Percentiles rank a stretch among this genome's conserved stretches.
Evolutionary conservation across 2,329 filamentous ascomycete genomes (phyloP).

Genomic region (Colletotrichum higginsianum): DNA sequence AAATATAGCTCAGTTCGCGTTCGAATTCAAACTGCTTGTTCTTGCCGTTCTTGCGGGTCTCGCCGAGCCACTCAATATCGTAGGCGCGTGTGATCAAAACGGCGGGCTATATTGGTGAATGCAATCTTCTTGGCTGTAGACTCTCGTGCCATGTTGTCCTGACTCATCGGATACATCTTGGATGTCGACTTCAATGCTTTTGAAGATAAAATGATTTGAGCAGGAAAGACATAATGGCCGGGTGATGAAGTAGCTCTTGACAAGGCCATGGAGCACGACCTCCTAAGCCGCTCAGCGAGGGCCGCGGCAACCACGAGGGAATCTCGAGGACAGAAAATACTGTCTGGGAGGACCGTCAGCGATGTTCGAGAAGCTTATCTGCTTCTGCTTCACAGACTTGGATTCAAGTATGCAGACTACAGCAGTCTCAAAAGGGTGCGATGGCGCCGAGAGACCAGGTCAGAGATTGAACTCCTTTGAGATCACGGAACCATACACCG

Average conservation of each 20-base stretch:
- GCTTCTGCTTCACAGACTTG: slow-evolving; percentile 86
- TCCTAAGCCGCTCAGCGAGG: slow-evolving; percentile 81
- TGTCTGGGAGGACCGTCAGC: slow-evolving; percentile 85
- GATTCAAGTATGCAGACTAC: slow-evolving; percentile 93
- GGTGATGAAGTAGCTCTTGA: slow-evolving; percentile 77
- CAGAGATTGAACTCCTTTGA: slow-evolving; percentile 84
- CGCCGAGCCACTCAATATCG: slow-evolving; percentile 56
- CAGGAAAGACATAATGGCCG: slow-evolving; percentile 9
- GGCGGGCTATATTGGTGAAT: slow-evolving; percentile 81
- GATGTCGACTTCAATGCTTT: background rate
- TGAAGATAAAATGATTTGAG: background rate
- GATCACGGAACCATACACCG: slow-evolving; percentile 80
- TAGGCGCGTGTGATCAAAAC: slow-evolving; percentile 48
- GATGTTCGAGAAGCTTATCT: slow-evolving; percentile 85
- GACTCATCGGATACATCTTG: slow-evolving; percentile 73
- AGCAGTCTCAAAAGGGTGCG: slow-evolving; percentile 70
- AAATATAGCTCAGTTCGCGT: slow-evolving; percentile 20
- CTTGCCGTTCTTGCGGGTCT: too few relatives aligned
- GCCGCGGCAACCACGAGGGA: slow-evolving; percentile 85
- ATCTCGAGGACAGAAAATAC: slow-evolving; percentile 81
- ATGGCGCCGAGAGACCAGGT: slow-evolving; percentile 81
- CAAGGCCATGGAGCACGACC: slow-evolving; percentile 84
- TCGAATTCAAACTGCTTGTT: slow-evolving; percentile 9
- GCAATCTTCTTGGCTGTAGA: slow-evolving; percentile 86
- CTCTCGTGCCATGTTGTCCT: slow-evolving; percentile 86